A percentile compares a stretch with the other conserved stretches of the same genome.
Conservation (phyloP, 768 basidiomycete species). For the Boletus vinaceobasis region DNA sequence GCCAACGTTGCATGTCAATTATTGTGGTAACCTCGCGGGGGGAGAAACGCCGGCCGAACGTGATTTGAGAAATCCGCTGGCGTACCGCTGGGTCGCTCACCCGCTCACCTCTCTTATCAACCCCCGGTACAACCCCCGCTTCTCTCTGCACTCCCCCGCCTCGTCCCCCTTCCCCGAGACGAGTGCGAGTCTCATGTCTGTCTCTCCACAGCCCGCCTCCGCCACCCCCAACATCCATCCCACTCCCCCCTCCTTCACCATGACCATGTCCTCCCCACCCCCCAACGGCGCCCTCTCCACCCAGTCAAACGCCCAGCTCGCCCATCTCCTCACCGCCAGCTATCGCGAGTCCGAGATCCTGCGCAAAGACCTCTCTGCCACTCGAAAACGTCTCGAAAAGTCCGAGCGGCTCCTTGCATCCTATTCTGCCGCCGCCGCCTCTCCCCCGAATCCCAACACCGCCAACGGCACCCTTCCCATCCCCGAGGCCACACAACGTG, state of each 20-base stretch:
- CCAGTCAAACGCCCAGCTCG: constrained; percentile 51
- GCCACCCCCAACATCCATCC: neutral
- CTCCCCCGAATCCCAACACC: constrained; percentile 20
- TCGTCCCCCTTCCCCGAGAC: too few relatives aligned
- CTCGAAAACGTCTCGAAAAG: constrained; percentile 48
- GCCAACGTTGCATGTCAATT: constrained; percentile 29
- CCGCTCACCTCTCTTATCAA: constrained; percentile 21
- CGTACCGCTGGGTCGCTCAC: constrained; percentile 10
- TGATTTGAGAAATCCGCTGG: constrained; percentile 18
- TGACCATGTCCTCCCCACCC: constrained; percentile 12
- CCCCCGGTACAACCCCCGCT: neutral
- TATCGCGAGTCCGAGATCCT: constrained; percentile 53
- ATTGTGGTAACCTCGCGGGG: constrained; percentile 18
- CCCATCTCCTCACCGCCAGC: constrained; percentile 50
- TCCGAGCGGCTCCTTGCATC: constrained; percentile 44
- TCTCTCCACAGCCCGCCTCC: constrained; percentile 12
- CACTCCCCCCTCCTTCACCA: neutral
- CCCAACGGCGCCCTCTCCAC: constrained; percentile 14
- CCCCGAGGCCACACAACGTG: constrained; percentile 34
- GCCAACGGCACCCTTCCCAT: constrained; percentile 4
- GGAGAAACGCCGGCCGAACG: constrained; percentile 25
- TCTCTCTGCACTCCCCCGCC: neutral
- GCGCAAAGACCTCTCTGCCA: constrained; percentile 42
- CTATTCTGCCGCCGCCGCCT: constrained; percentile 15
- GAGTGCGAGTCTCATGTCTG: constrained; percentile 11